Percentiles rank a stretch among this genome's conserved stretches.
These are phyloP conservation scores for Berberis thunbergii DNA, from an alignment of 164 flowering plant species.

Conservation along the genomic window DNA sequence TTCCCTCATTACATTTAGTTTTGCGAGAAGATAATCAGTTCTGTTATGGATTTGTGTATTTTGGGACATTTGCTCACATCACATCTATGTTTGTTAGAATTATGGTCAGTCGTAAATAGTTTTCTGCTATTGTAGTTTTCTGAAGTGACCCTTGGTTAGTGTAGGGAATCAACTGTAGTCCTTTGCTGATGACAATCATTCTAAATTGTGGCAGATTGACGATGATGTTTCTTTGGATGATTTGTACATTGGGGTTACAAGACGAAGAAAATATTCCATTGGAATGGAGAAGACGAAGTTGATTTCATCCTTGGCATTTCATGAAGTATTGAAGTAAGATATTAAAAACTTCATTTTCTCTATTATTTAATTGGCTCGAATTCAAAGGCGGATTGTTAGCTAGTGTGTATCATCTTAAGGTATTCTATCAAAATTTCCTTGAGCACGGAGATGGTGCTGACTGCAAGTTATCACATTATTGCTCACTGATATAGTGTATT, in stretches of 20 bases:
- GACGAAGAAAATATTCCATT: slow-evolving; percentile 41
- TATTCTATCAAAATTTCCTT: neutral
- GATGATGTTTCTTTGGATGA: slow-evolving; percentile 19
- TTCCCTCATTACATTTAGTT: no score
- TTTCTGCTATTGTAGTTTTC: neutral
- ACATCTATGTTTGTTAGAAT: neutral
- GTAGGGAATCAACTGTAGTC: neutral
- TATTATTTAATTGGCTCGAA: neutral
- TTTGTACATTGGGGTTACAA: slow-evolving; percentile 53
- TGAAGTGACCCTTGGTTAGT: neutral
- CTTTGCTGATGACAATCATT: neutral
- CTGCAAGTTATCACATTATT: no score
- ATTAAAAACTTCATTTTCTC: neutral
- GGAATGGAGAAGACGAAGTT: slow-evolving; percentile 33
- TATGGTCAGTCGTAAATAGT: neutral
- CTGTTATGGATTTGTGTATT: neutral
- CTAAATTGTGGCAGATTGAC: slow-evolving; percentile 33
- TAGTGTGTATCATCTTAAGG: neutral
- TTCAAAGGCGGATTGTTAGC: neutral
- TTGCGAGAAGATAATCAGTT: no score
- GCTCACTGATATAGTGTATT: no score
- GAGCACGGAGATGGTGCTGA: no score
- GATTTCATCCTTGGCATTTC: slow-evolving; percentile 38
- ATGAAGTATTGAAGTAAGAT: slow-evolving; percentile 46
- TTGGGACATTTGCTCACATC: neutral